phyloP scores from a whole-genome alignment of 2,329 filamentous ascomycete species.

The Chlorencoelia australis region DNA sequence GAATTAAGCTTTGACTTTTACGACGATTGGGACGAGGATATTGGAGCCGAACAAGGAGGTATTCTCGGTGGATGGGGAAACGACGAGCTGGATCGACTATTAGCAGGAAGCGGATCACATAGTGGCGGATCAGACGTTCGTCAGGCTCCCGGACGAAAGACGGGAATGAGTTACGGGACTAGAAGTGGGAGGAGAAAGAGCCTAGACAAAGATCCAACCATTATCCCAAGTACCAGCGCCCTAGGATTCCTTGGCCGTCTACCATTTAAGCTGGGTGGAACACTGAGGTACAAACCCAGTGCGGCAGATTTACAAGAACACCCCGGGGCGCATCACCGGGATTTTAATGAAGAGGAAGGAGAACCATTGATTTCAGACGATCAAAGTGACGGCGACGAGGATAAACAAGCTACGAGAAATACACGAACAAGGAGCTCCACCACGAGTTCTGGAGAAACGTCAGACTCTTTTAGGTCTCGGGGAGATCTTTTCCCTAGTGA shows the following conservation, averaged over 20 bases:
- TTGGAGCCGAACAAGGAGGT: slow-evolving; percentile 41
- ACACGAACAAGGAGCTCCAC: slow-evolving; percentile 61
- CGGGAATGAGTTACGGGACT: slow-evolving; percentile 85
- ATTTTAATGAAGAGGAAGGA: slow-evolving; percentile 42
- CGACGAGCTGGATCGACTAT: slow-evolving; percentile 76
- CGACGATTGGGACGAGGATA: slow-evolving; percentile 77
- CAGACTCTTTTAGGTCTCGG: slow-evolving; percentile 75
- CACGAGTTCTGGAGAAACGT: slow-evolving; percentile 68
- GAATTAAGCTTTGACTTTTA: slow-evolving; percentile 95
- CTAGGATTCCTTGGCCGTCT: slow-evolving; percentile 76
- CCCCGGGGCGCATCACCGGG: slow-evolving; percentile 44
- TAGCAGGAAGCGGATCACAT: slow-evolving; percentile 56
- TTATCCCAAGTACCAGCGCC: slow-evolving; percentile 80
- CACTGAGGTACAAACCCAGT: slow-evolving; percentile 78
- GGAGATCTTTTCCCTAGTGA: slow-evolving; percentile 89
- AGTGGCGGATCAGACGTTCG: slow-evolving; percentile 32
- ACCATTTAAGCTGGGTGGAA: slow-evolving; percentile 76
- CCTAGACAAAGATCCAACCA: slow-evolving; percentile 58
- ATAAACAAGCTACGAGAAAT: slow-evolving; percentile 36
- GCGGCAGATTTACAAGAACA: slow-evolving; percentile 86
- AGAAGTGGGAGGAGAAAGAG: slow-evolving; percentile 51
- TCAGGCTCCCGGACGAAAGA: slow-evolving; percentile 60
- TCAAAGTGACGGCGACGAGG: slow-evolving; percentile 15
- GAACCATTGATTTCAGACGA: slow-evolving; percentile 57
- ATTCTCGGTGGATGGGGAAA: slow-evolving; percentile 65